Evolutionary conservation across 306 rosid species (phyloP).

Genomic region (Pyrus communis): DNA sequence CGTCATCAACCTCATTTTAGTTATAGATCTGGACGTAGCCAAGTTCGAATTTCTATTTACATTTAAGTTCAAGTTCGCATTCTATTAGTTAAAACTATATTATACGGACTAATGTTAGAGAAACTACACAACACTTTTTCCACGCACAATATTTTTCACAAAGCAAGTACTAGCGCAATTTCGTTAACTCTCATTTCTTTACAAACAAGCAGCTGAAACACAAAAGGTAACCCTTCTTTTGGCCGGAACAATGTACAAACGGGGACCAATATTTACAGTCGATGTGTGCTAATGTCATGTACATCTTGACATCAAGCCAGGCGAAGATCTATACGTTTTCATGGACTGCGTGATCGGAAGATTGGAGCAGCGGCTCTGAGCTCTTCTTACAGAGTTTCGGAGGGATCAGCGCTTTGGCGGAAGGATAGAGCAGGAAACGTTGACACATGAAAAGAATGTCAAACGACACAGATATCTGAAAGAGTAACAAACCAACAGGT

Average conservation of each 20-base stretch:
- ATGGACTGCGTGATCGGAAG: conserved; percentile 9
- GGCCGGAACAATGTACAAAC: not conserved
- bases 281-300: not conserved
- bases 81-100: too few species aligned
- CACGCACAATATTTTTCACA: too few species aligned
- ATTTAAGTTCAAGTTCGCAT: too few species aligned
- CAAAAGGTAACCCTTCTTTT: too few species aligned
- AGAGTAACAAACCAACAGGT: not conserved
- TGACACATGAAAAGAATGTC: conserved; percentile 70
- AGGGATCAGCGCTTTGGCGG: conserved; percentile 13
- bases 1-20: too few species aligned
- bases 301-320: not conserved
- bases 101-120: too few species aligned
- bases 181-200: too few species aligned
- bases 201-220: too few species aligned
- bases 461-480: conserved; percentile 63
- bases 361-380: conserved; percentile 29
- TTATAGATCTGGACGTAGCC: too few species aligned
- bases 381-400: conserved; percentile 17
- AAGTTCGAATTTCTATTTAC: too few species aligned
- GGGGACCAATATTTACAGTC: not conserved
- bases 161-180: too few species aligned
- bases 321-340: conserved; percentile 29
- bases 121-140: too few species aligned
- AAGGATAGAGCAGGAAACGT: conserved; percentile 62